Base-by-base conservation (phyloP, 805 yeast species). In the Tetrapisispora namnaoensis region DNA sequence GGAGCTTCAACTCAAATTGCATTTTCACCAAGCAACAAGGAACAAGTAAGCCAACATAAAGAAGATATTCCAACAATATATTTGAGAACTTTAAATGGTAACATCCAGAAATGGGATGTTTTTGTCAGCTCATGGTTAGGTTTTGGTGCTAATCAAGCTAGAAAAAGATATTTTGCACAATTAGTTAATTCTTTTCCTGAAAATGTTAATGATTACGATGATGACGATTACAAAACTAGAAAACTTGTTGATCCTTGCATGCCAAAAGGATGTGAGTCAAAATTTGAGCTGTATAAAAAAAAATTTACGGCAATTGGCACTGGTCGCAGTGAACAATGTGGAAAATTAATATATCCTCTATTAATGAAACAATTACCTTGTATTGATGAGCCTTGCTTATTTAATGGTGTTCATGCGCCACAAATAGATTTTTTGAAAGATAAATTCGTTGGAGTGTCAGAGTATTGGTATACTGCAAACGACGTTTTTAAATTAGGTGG, bases 1-100 rank as follows among this genome's bases (percentile, higher is more conserved):
- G 99, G 99, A 14, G 99, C 99, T 0, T 88, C 96, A 1, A 88
- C 96, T 0, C 99, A 93, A 62, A 78, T 93, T 21, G 95, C 98
- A 9, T 93, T 90, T 73, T 89, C 86, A 9, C 97, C 97, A 0
- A 75, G 80, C 3, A 73, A 75, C 38, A 53, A 59, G 4, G 70
- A 75, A n/a, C 89, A 87, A 52, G 66, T 83, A 8, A 67, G 63
- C 24, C 75, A 75, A 53, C 95, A 88, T 63, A 62, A 68, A 39
- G 90, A 90, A 47, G 95, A 89, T 62, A 73, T 90, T 48, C 78
- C 83, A 28, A 74, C 72, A 2, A 77, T 93, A 1, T 71, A 74
- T 16, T 68, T 93, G 49, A 75, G 89, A 49, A 82, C 78, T 45
- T 65, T 83, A 27, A 78, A 83, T 58, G 97, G 98, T 22, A 73